phyloP scores from a whole-genome alignment of 371 early-diverging fungal genomes.

The Sporodiniella umbellata region DNA sequence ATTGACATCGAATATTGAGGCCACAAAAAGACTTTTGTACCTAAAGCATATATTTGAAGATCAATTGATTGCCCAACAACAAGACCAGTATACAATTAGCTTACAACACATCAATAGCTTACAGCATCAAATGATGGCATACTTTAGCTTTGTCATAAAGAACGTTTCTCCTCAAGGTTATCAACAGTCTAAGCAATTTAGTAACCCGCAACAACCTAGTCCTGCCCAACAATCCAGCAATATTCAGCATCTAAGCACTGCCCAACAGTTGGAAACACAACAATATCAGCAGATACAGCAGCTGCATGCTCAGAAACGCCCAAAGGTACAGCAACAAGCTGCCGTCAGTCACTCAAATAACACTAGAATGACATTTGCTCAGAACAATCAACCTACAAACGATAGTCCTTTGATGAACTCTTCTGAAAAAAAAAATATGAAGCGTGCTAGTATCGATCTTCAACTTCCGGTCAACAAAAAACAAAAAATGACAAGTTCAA shows the following conservation, averaged over 20 bases:
- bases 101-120: constrained; percentile 45
- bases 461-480: constrained; percentile 42
- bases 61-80: constrained; percentile 43
- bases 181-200: constrained; percentile 11
- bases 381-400: too few species aligned
- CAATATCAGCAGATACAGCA: background rate
- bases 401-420: constrained; percentile 2
- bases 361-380: too few species aligned
- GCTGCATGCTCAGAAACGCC: constrained; percentile 9
- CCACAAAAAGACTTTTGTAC: constrained; percentile 32
- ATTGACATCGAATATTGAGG: constrained; percentile 37
- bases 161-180: constrained; percentile 18
- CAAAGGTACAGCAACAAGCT: constrained; percentile 28
- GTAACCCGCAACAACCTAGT: constrained; percentile 5
- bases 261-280: background rate
- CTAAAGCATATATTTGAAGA: constrained; percentile 65
- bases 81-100: constrained; percentile 45
- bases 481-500: constrained; percentile 6
- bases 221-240: background rate
- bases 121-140: constrained; percentile 48
- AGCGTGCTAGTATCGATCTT: constrained; percentile 39
- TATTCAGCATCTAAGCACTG: background rate
- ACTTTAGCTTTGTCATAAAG: constrained; percentile 44
- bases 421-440: background rate
- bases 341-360: too few species aligned